Conservation (phyloP, 73 alveolate genomes). For the Blepharisma stoltei region DNA sequence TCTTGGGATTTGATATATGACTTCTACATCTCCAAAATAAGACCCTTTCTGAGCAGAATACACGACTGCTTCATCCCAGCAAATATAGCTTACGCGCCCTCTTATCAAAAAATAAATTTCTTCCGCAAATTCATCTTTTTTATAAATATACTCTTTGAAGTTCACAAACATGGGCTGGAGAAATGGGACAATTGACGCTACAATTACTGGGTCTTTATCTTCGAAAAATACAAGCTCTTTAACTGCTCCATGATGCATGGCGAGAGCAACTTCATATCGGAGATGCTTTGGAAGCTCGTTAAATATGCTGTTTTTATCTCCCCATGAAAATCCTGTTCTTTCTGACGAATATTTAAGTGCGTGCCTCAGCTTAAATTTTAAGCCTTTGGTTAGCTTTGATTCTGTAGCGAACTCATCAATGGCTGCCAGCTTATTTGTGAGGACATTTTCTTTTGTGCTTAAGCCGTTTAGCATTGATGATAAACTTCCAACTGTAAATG, state of each 20-base stretch:
- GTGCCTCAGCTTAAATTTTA: conserved; percentile 44
- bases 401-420: conserved; percentile 65
- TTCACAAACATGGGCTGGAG: conserved; percentile 64
- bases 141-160: conserved; percentile 55
- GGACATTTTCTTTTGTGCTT: conserved; percentile 60
- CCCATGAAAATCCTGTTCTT: conserved; percentile 44
- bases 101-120: conserved; percentile 62
- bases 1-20: conserved; percentile 45
- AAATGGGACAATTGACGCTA: conserved; percentile 58
- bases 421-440: conserved; percentile 55
- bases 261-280: conserved; percentile 67
- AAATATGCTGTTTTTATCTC: conserved; percentile 54
- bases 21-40: conserved; percentile 78
- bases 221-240: conserved; percentile 56
- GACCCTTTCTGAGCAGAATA: conserved; percentile 69
- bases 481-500: conserved; percentile 69
- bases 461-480: conserved; percentile 64
- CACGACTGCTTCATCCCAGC: conserved; percentile 31
- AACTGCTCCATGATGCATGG: conserved; percentile 75
- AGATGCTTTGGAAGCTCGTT: conserved; percentile 68
- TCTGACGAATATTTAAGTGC: conserved; percentile 55
- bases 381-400: conserved; percentile 55
- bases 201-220: conserved; percentile 58
- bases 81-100: conserved; percentile 67
- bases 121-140: conserved; percentile 62